Conservation (phyloP, 371 early-diverging fungal species). For the Smittium culicis region DNA sequence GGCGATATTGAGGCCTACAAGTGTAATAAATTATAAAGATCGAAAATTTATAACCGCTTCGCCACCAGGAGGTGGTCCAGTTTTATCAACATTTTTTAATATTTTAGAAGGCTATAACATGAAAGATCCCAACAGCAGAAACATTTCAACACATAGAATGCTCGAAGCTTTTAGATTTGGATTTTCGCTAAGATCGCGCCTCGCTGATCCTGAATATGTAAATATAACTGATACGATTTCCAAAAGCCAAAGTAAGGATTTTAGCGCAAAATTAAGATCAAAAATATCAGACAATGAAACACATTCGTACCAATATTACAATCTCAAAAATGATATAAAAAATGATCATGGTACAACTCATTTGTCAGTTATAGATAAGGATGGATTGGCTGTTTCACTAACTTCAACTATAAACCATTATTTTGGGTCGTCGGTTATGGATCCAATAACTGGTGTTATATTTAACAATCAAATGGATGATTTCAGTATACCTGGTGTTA, state of each 20-base stretch:
- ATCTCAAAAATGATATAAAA: constrained; percentile 54
- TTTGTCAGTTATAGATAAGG: background rate
- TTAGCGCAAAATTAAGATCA: constrained; percentile 43
- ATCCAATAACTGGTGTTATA: constrained; percentile 86
- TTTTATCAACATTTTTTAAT: too few species aligned
- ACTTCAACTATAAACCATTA: constrained; percentile 91
- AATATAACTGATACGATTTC: constrained; percentile 38
- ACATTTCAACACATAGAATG: too few species aligned
- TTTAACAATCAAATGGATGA: constrained; percentile 98
- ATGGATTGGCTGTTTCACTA: constrained; percentile 46
- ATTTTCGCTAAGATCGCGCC: too few species aligned
- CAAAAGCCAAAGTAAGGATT: constrained; percentile 51
- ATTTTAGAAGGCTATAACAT: too few species aligned
- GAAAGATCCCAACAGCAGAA: too few species aligned
- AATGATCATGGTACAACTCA: constrained; percentile 62
- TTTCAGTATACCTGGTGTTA: constrained; percentile 74
- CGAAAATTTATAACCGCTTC: too few species aligned
- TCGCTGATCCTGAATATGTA: constrained; percentile 56
- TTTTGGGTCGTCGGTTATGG: constrained; percentile 90
- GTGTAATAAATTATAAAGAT: too few species aligned
- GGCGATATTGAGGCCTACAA: constrained; percentile 40
- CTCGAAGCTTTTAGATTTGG: too few species aligned
- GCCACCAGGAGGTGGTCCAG: too few species aligned
- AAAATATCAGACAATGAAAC: constrained; percentile 55
- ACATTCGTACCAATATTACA: constrained; percentile 52